Evolutionary conservation across 495 filamentous ascomycete species (phyloP).

Genomic region (Penicillium turbatum): DNA sequence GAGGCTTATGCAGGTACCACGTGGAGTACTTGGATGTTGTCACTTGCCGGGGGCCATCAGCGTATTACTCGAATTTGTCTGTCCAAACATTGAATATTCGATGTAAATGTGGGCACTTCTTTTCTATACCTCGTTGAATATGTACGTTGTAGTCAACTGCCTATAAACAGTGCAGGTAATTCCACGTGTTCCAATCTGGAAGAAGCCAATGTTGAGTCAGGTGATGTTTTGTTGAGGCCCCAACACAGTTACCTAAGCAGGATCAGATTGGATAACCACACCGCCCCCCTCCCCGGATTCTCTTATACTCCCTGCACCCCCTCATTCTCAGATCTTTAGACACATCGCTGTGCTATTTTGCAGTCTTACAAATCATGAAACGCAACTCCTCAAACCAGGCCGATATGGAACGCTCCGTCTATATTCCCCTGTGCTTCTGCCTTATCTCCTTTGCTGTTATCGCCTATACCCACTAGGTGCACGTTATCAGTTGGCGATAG

Average conservation of each 20-base stretch:
- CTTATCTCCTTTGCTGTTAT: conserved; percentile 43
- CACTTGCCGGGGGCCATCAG: background rate
- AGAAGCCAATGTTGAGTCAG: conserved; percentile 2
- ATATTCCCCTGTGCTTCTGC: conserved; percentile 43
- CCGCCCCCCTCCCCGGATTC: conserved; percentile 2
- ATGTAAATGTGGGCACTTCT: background rate
- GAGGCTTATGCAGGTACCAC: conserved; percentile 1
- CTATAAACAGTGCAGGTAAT: background rate
- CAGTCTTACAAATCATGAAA: conserved; percentile 13
- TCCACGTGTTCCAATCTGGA: background rate
- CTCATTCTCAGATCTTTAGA: background rate
- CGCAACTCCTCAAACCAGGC: conserved; percentile 13
- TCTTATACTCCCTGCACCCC: background rate
- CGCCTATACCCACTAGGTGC: conserved; percentile 33
- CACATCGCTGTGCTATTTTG: background rate
- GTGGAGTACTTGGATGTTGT: background rate
- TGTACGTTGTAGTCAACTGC: background rate
- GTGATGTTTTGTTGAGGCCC: conserved; percentile 12
- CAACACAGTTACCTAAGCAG: conserved; percentile 8
- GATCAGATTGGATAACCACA: background rate
- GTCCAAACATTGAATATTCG: background rate
- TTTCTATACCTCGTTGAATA: too few relatives aligned
- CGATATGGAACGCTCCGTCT: conserved; percentile 40
- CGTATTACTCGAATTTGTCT: background rate
- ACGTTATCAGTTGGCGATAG: conserved; percentile 2